A percentile compares a stretch with the other conserved stretches of the same genome.
Conservation (phyloP, 208 protist genomes). For the Wallacemonas sp. region DNA sequence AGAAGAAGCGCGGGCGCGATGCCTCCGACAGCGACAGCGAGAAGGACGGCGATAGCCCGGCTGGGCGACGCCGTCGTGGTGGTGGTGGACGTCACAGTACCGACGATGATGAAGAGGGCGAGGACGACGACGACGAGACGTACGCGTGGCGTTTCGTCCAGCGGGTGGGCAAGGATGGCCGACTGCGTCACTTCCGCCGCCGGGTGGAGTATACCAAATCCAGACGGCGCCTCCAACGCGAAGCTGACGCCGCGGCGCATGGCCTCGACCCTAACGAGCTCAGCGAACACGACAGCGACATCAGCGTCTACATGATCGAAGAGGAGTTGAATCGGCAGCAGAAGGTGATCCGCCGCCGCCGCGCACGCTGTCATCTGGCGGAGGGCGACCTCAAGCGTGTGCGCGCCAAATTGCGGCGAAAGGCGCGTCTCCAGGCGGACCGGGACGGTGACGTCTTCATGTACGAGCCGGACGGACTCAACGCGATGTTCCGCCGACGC, state of each 20-base stretch:
- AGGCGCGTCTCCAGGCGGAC: background rate
- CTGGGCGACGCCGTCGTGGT: background rate
- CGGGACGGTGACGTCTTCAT: conserved; percentile 18
- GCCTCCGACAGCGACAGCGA: background rate
- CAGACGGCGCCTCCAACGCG: conserved; percentile 8
- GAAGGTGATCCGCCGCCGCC: conserved; percentile 29
- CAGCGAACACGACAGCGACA: conserved; percentile 4
- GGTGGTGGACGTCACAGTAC: background rate
- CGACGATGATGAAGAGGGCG: background rate
- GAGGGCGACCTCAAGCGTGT: background rate
- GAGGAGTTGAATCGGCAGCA: conserved; percentile 46
- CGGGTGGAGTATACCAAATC: conserved; percentile 15
- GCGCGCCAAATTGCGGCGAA: background rate
- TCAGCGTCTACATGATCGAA: conserved; percentile 39
- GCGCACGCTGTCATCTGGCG: conserved; percentile 14
- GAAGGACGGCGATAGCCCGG: background rate
- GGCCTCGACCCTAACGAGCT: background rate
- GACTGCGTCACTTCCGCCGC: conserved; percentile 12
- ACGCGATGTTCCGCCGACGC: conserved; percentile 9
- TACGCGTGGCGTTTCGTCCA: conserved; percentile 41
- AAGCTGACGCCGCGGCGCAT: background rate
- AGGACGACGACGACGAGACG: background rate
- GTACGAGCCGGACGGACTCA: conserved; percentile 10
- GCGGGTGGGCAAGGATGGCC: conserved; percentile 25
- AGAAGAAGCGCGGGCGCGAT: background rate